phyloP scores from a whole-genome alignment of 495 filamentous ascomycete genomes.

The Thermothielavioides terrestris region DNA sequence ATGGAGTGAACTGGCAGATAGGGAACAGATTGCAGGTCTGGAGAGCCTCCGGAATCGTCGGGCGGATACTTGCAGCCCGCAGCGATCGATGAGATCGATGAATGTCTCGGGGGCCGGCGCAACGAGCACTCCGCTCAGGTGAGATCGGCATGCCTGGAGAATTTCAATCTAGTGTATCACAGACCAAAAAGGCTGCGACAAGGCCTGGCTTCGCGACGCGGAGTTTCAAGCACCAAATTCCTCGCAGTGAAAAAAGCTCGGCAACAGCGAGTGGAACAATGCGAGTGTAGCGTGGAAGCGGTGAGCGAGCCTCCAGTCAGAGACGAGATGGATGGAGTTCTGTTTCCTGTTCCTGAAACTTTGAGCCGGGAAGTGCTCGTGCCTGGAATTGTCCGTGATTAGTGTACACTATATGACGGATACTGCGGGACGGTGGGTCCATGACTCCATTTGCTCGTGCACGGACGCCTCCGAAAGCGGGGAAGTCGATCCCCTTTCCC shows the following conservation, averaged over 20 bases:
- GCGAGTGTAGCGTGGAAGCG: too few species aligned
- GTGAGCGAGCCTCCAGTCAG: neutral
- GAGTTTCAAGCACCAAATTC: neutral
- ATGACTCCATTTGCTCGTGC: neutral
- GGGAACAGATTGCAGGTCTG: neutral
- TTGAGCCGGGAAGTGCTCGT: neutral
- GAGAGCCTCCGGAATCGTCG: neutral
- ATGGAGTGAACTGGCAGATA: neutral
- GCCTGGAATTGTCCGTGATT: conserved; percentile 2
- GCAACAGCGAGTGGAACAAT: too few species aligned
- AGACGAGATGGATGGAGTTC: neutral
- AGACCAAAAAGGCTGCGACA: neutral
- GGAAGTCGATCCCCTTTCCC: conserved; percentile 8
- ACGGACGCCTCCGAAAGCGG: neutral
- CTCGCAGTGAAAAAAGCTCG: too few species aligned
- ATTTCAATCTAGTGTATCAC: too few species aligned
- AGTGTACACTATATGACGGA: too few species aligned
- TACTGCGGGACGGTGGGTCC: neutral
- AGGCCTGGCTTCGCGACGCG: neutral
- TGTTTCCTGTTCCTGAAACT: conserved; percentile 14
- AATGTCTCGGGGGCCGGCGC: too few species aligned
- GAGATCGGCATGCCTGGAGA: neutral
- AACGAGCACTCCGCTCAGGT: too few species aligned
- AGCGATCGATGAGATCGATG: neutral
- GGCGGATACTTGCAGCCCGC: neutral